phyloP scores from a whole-genome alignment of 495 filamentous ascomycete genomes.

The Schizothecium vesticola region DNA sequence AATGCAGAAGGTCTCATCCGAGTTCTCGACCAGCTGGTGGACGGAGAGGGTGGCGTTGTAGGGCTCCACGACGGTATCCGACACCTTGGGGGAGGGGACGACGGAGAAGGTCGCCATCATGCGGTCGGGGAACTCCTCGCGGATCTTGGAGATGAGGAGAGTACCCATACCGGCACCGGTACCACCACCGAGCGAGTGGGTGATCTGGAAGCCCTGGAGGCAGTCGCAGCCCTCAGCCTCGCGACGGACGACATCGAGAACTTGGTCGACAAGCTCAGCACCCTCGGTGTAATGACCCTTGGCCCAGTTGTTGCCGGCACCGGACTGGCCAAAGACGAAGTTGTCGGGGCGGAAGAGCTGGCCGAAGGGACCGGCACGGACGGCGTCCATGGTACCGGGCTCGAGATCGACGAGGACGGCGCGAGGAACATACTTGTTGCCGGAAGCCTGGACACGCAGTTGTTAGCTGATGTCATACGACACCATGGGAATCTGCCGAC shows the following conservation, averaged over 20 bases:
- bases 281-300: slow-evolving; percentile 99
- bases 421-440: slow-evolving; percentile 99
- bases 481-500: slow-evolving; percentile 11
- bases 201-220: slow-evolving; percentile 99
- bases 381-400: slow-evolving; percentile 98
- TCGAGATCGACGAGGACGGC: slow-evolving; percentile 99
- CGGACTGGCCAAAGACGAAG: slow-evolving; percentile 99
- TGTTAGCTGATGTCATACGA: background rate
- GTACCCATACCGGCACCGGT: slow-evolving; percentile 99
- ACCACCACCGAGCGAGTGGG: slow-evolving; percentile 99
- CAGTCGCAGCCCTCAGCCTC: slow-evolving; percentile 99
- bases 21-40: slow-evolving; percentile 99
- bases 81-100: slow-evolving; percentile 98
- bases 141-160: slow-evolving; percentile 99
- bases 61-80: slow-evolving; percentile 98
- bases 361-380: slow-evolving; percentile 97
- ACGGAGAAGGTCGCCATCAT: slow-evolving; percentile 99
- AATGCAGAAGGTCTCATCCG: slow-evolving; percentile 99
- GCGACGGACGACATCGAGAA: slow-evolving; percentile 96
- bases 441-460: slow-evolving; percentile 59
- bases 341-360: slow-evolving; percentile 99
- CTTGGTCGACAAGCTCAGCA: slow-evolving; percentile 97
- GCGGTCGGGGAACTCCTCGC: slow-evolving; percentile 99
- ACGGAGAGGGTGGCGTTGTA: slow-evolving; percentile 99
- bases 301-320: slow-evolving; percentile 99